Conservation (phyloP, 805 yeast species). For the Wickerhamomyces ciferrii region DNA sequence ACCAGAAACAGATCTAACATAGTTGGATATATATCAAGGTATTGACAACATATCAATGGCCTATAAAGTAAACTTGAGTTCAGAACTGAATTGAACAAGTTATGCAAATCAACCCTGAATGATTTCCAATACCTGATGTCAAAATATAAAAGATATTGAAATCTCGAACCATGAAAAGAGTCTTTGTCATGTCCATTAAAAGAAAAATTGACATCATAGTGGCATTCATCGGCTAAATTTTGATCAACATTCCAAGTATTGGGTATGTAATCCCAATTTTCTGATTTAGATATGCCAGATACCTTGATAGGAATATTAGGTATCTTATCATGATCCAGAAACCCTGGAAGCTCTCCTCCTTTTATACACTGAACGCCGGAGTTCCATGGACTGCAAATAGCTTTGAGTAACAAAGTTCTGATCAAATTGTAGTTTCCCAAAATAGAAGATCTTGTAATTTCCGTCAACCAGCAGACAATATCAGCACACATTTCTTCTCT, state of each 20-base stretch:
- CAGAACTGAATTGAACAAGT: conserved; percentile 57
- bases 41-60: conserved; percentile 63
- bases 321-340: conserved; percentile 10
- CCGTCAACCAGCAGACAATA: conserved; percentile 60
- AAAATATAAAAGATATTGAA: conserved; percentile 41
- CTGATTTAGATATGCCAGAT: conserved; percentile 1
- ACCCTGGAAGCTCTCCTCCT: conserved; percentile 2
- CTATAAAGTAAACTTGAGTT: conserved; percentile 56
- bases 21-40: conserved; percentile 77
- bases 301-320: conserved; percentile 4
- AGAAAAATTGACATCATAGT: conserved; percentile 26
- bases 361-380: conserved; percentile 34
- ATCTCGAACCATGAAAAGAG: conserved; percentile 34
- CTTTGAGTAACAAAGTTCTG: conserved; percentile 47
- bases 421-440: conserved; percentile 41
- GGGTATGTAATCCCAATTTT: conserved; percentile 36
- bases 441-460: conserved; percentile 49
- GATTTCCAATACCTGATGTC: conserved; percentile 73
- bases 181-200: not conserved
- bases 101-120: conserved; percentile 52
- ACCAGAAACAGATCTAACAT: conserved; percentile 64
- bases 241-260: conserved; percentile 42
- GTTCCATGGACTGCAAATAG: conserved; percentile 59
- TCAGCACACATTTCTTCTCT: conserved; percentile 80
- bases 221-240: conserved; percentile 39